A percentile compares a stretch with the other conserved stretches of the same genome.
Evolutionary conservation across 164 flowering plant genomes (phyloP).

Genomic region (Stephania yunnanensis): DNA sequence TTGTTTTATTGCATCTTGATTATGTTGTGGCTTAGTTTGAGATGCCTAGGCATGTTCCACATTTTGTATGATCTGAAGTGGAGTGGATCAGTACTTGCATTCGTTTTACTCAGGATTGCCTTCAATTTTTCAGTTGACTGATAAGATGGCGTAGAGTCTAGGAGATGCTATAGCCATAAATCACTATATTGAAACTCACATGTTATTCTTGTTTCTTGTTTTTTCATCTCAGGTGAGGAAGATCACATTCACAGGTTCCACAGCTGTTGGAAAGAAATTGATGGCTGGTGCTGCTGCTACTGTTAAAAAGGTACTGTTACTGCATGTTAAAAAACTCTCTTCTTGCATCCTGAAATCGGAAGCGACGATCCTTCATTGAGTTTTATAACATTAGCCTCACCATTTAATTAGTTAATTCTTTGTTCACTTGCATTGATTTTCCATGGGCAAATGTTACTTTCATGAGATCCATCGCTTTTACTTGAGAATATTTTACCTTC

Average conservation of each 20-base stretch:
- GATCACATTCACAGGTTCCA: conserved; percentile 97
- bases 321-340: neutral
- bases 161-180: neutral
- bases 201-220: neutral
- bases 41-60: neutral
- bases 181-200: neutral
- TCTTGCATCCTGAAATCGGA: neutral
- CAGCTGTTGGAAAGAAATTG: conserved; percentile 94
- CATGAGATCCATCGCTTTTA: neutral
- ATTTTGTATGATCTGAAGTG: neutral
- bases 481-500: neutral
- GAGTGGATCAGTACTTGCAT: neutral
- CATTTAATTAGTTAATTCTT: neutral
- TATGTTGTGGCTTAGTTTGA: neutral
- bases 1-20: neutral
- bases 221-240: conserved; percentile 60
- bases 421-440: neutral
- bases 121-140: neutral
- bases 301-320: conserved; percentile 67
- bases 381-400: neutral
- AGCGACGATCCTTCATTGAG: neutral
- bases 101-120: neutral
- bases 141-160: neutral
- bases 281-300: conserved; percentile 93
- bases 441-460: neutral